Conservation (phyloP, 768 basidiomycete genomes). For the Leucocoprinus sp. region DNA sequence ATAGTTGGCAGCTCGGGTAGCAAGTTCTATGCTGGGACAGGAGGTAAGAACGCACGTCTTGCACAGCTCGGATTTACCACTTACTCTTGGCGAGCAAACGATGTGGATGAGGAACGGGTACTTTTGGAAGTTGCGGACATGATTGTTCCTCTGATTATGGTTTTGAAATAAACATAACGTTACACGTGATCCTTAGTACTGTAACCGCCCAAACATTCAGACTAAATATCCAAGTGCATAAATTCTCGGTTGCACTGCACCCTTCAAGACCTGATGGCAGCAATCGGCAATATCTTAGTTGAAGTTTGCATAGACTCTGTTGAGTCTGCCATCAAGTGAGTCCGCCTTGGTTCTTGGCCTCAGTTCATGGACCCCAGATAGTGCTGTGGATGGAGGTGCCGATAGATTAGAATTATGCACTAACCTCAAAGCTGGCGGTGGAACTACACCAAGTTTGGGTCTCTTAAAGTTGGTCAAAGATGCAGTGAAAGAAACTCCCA, state of each 20-base stretch:
- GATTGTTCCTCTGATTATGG: too few species aligned
- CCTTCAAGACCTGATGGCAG: not conserved
- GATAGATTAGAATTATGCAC: conserved; percentile 72
- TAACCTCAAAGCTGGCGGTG: conserved; percentile 66
- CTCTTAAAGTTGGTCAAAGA: conserved; percentile 51
- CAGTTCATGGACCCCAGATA: conserved; percentile 21
- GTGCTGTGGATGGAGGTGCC: conserved; percentile 65
- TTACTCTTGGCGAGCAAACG: conserved; percentile 11
- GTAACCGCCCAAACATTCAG: too few species aligned
- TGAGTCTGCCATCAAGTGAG: conserved; percentile 20
- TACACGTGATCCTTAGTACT: too few species aligned
- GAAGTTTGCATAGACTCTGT: conserved; percentile 23
- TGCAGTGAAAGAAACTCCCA: conserved; percentile 39
- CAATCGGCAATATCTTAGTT: conserved; percentile 13
- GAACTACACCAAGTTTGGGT: conserved; percentile 77
- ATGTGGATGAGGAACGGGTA: not conserved
- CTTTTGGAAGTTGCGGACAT: conserved; percentile 4
- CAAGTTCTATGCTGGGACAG: conserved; percentile 68
- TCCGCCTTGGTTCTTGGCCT: not conserved
- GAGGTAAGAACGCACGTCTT: not conserved
- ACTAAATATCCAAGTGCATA: too few species aligned
- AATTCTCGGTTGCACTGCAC: too few species aligned
- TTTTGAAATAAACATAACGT: too few species aligned
- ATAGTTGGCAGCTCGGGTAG: conserved; percentile 74
- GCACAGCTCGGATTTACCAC: not conserved